These are phyloP conservation scores for Iris pallida DNA, from an alignment of 116 monocot genomes.

Conservation along the genomic window DNA sequence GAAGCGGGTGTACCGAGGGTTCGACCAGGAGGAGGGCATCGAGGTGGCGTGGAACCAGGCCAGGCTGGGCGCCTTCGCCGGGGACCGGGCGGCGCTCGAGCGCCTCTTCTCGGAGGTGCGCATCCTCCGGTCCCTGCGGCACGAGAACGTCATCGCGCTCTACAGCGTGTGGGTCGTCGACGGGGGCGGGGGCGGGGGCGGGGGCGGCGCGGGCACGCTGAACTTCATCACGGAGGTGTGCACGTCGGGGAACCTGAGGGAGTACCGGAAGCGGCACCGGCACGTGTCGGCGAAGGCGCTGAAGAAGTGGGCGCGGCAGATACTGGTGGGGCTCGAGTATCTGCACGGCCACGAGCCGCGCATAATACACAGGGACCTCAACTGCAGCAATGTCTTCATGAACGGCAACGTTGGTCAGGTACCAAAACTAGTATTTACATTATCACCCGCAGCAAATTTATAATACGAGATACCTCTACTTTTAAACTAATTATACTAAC, in stretches of 20 bases:
- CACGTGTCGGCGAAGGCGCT: slow-evolving; percentile 67
- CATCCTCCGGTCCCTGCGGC: slow-evolving; percentile 49
- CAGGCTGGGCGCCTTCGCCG: slow-evolving; percentile 29
- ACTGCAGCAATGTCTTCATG: slow-evolving; percentile 89
- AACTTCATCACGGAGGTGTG: slow-evolving; percentile 96
- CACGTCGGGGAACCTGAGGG: slow-evolving; percentile 72
- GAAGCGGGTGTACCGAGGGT: slow-evolving; percentile 40
- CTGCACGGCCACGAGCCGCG: slow-evolving; percentile 75
- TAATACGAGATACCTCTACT: too few relatives aligned
- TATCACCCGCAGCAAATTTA: too few relatives aligned
- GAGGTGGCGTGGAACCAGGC: slow-evolving; percentile 71
- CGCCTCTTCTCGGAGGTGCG: slow-evolving; percentile 65
- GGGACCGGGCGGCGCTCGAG: slow-evolving; percentile 30
- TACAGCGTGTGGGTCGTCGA: slow-evolving; percentile 50
- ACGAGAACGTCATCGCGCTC: slow-evolving; percentile 61
- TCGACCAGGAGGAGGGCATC: slow-evolving; percentile 52
- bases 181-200: too few relatives aligned
- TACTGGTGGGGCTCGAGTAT: slow-evolving; percentile 67
- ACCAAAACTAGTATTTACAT: not conserved
- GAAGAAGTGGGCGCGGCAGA: slow-evolving; percentile 86
- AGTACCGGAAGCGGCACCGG: slow-evolving; percentile 50
- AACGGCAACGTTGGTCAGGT: slow-evolving; percentile 79
- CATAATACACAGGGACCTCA: slow-evolving; percentile 90
- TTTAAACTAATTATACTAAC: too few relatives aligned
- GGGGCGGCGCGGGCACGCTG: slow-evolving; percentile 29